Percentiles rank a stretch among this genome's conserved stretches.
These are phyloP conservation scores for Camillea tinctor DNA, from an alignment of 2,329 filamentous ascomycete genomes.

Conservation along the genomic window DNA sequence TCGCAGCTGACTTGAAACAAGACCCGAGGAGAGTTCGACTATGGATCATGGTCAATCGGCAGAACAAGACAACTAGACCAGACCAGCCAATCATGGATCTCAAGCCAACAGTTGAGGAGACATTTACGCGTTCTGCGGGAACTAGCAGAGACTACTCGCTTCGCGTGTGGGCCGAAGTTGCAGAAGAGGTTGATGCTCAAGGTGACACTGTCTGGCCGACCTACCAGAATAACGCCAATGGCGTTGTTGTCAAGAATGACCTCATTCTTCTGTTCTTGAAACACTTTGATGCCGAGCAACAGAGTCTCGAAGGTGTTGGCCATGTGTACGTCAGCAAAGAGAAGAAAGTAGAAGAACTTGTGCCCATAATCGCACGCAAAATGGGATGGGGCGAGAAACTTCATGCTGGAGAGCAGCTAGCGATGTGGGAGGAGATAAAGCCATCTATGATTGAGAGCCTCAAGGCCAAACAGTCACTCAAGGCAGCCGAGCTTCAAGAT, in stretches of 20 bases:
- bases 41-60: conserved; percentile 97
- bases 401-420: conserved; percentile 57
- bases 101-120: conserved; percentile 74
- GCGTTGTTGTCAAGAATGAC: conserved; percentile 58
- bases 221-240: conserved; percentile 56
- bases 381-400: conserved; percentile 85
- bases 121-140: conserved; percentile 47
- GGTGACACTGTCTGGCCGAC: conserved; percentile 73
- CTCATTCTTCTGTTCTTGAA: conserved; percentile 86
- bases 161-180: conserved; percentile 83
- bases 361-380: conserved; percentile 71
- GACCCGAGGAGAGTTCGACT: conserved; percentile 72
- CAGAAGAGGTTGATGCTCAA: conserved; percentile 62
- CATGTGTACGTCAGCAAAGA: conserved; percentile 86
- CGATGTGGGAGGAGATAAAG: conserved; percentile 97
- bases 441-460: conserved; percentile 94
- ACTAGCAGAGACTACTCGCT: conserved; percentile 69
- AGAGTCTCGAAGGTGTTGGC: conserved; percentile 73
- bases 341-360: conserved; percentile 83
- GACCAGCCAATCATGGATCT: conserved; percentile 82
- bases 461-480: conserved; percentile 86
- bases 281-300: conserved; percentile 77
- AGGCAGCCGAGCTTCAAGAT: conserved; percentile 91
- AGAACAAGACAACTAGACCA: conserved; percentile 93
- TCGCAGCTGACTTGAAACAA: conserved; percentile 68